Evolutionary conservation across 2,329 filamentous ascomycete species (phyloP), one percentile per base, ranked within the genome.

Genomic region (Sporothrix brunneoviolacea): DNA sequence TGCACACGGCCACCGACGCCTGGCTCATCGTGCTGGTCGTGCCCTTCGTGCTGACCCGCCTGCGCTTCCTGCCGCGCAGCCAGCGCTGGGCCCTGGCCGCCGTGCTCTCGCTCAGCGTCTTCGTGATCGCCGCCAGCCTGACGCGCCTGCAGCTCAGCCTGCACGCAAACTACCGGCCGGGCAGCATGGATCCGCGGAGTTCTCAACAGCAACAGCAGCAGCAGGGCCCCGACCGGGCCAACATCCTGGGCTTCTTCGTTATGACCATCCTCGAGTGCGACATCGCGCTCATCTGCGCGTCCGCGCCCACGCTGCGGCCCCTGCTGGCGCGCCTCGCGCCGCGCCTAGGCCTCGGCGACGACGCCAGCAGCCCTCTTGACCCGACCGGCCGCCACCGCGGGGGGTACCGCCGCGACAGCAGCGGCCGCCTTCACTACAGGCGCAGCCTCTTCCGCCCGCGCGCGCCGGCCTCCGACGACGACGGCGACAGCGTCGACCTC

Each of bases 1-100:
- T 76, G 41, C 73, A 75, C 54, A 72, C 74, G n/a, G 62, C 62
- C 3, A 66, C 74, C 22, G 75, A 77, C 55, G 51, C 68, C 30
- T 65, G 66, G 57, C 65, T 78, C 9, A 64, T 76, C 43, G 46
- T 61, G 2, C 58, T 77, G 4, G 67, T 75, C 0, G 57, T 76
- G 10, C 68, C 70, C 4, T 66, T 65, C 38, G 53, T 76, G 4
- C 54, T 64, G 3, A 54, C 63, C 3, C 57, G 65, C 2, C 63
- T 75, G 10, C 46, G 28, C 2, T 62, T 67, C 8, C 54, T 73
- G 10, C 64, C 64, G 13, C 60, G 60, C n/a, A 65, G 68, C 37
- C 71, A 72, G 55, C 76, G 72, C 60, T 37, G 69, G 2, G 68
- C 68, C 30, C 64, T 76, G 3, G 61, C 62, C 1, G 39, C 69